Conservation (phyloP, 768 basidiomycete genomes). For the Coprinopsis strossmayeri region DNA sequence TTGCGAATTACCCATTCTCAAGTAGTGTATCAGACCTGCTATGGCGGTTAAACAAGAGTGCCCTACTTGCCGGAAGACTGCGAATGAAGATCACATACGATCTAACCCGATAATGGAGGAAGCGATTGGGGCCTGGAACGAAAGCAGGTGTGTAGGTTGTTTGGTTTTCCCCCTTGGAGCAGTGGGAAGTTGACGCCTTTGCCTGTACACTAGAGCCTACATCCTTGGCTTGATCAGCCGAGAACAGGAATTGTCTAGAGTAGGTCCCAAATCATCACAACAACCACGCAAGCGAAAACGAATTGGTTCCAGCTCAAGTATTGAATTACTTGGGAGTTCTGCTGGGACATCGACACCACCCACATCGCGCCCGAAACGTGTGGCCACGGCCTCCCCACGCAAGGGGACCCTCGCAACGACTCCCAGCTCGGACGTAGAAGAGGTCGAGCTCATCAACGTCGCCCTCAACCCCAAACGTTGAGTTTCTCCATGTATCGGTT, state of each 20-base stretch:
- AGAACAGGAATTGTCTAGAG: constrained; percentile 14
- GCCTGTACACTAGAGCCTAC: constrained; percentile 34
- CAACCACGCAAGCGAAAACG: constrained; percentile 22
- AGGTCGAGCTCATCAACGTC: constrained; percentile 19
- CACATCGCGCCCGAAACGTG: constrained; percentile 1
- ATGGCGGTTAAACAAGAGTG: constrained; percentile 59
- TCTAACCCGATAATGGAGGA: constrained; percentile 69
- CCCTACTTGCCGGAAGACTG: constrained; percentile 57
- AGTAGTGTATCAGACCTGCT: constrained; percentile 64
- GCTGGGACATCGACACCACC: constrained; percentile 8
- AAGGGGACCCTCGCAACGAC: constrained; percentile 15
- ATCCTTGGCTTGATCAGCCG: constrained; percentile 35
- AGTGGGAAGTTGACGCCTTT: neutral
- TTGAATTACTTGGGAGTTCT: constrained; percentile 9
- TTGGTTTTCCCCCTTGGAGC: neutral
- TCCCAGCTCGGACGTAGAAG: constrained; percentile 31
- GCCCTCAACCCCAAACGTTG: constrained; percentile 16
- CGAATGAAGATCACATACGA: constrained; percentile 57
- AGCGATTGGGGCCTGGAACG: constrained; percentile 63
- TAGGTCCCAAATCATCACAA: constrained; percentile 2
- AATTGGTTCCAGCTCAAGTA: constrained; percentile 22
- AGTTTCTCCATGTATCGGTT: neutral
- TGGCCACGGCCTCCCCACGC: constrained; percentile 10
- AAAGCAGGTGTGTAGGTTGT: constrained; percentile 46
- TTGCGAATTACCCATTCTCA: neutral